Base-by-base conservation (phyloP, 2,329 filamentous ascomycete species). In the Gliomastix tumulicola region DNA sequence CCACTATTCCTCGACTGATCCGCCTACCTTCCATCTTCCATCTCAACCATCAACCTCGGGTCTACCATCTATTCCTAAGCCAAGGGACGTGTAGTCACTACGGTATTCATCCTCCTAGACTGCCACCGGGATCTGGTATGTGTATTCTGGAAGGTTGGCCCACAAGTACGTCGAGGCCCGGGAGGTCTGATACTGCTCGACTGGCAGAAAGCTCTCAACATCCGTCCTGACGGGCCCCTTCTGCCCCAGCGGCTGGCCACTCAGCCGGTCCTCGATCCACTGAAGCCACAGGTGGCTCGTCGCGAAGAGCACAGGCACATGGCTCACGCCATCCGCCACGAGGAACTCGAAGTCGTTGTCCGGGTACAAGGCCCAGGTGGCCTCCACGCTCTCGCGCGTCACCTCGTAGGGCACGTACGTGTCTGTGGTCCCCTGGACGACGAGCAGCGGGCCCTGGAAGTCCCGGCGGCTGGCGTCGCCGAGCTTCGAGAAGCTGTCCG, bases 391-490 rank as follows among this genome's bases (percentile, higher is more conserved):
- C 12, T 23, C 16, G 1, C 12, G 8, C 7, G 40, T 42, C 11
- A 34, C 20, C 4, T 39, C 21, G 20, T 37, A 41, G 1, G 34
- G 27, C 5, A 51, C 34, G 17, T 45, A 47, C 2, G 27, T 7
- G 19, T 59, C 54, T 6, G 35, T 38, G 1, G 48, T 48, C 7
- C 59, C 61, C 36, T 61, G 57, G 1, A 62, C 9, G 2, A 65
- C 55, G 1, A 64, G 44, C 36, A 65, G 32, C 2, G 59, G 61
- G 0, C 57, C 59, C 12, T 44, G 43, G 30, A 62, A 54, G 3
- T 47, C 41, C 21, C 44, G 50, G 2, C 50, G 41, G 2, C 59
- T 58, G 7, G 48, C 53, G 19, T 47, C 44, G 18, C 31, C 22
- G n/a, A 39, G 37, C 31, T 30, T 34, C 8, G 16, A 13, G 20